Conservation (phyloP, 345 rosid genomes). For the Moricandia arvensis region DNA sequence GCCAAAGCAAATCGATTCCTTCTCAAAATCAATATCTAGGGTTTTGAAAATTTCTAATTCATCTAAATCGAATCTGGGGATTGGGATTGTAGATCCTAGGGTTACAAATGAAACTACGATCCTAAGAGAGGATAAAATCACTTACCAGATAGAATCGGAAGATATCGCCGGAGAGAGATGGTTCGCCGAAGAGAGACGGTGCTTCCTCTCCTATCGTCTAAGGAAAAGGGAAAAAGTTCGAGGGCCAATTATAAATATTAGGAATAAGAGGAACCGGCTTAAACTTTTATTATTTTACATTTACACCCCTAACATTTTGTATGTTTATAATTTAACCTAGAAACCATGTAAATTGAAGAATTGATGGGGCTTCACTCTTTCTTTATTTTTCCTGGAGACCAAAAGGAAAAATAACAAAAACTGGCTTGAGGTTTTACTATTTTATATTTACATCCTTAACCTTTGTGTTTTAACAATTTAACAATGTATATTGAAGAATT, state of each 20-base stretch:
- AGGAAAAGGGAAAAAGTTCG: neutral
- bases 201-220: neutral
- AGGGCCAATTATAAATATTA: neutral
- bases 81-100: neutral
- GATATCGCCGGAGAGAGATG: neutral
- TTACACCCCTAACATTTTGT: neutral
- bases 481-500: neutral
- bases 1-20: neutral
- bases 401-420: neutral
- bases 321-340: neutral
- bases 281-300: too few relatives aligned
- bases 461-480: neutral
- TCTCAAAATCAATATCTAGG: neutral
- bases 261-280: neutral
- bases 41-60: neutral
- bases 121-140: neutral
- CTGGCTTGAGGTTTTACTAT: neutral
- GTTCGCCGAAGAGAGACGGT: neutral
- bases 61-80: neutral
- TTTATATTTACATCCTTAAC: neutral
- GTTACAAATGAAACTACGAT: constrained; percentile 4
- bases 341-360: neutral
- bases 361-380: neutral
- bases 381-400: neutral
- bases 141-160: constrained; percentile 22